Base-by-base conservation (phyloP, 2,329 filamentous ascomycete genomes). In the Fusarium sp. region DNA sequence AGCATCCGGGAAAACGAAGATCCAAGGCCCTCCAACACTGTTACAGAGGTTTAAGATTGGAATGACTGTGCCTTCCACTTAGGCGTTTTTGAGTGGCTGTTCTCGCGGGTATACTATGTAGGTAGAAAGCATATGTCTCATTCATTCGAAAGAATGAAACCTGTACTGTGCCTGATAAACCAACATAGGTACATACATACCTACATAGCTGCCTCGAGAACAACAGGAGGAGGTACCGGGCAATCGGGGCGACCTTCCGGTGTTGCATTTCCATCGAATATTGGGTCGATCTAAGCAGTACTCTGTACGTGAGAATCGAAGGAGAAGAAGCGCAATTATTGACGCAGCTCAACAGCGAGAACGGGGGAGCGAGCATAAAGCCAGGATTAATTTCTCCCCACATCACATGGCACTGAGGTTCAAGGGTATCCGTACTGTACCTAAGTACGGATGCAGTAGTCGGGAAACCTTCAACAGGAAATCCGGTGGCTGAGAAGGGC, bases 1-100 rank as follows among this genome's bases (percentile, higher is more conserved):
- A 59, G 15, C 22, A 51, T 12, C 43, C 58, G 62, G 72, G 62
- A 65, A 70, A 71, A 68, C 44, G 58, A 65, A 70, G 46, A 74
- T 67, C 59, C 65, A 54, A 67, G 29, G 18, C 38, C 63, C 47
- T n/a, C 64, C 64, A 58, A 62, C 49, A 9, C 30, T 63, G n/a
- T 29, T 34, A 16, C 18, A 30, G 27, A 46, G 24, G 46, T 11
- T 38, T 24, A 32, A 25, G 22, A 30, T 25, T 20, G 24, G 24
- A 22, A 38, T 38, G 34, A 38, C 18, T 38, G 34, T 38, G 34
- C 34, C 34, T 38, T 38, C 18, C 34, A 38, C 18, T 38, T 11
- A 18, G n/a, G 34, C 34, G 16, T n/a, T 38, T 38, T 38, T 38
- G 18, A 38, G 34, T 38, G 34, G 34, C 11, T n/a, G 18, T n/a